Conservation (phyloP, 257 asterid species). For the Ballota nigra region DNA sequence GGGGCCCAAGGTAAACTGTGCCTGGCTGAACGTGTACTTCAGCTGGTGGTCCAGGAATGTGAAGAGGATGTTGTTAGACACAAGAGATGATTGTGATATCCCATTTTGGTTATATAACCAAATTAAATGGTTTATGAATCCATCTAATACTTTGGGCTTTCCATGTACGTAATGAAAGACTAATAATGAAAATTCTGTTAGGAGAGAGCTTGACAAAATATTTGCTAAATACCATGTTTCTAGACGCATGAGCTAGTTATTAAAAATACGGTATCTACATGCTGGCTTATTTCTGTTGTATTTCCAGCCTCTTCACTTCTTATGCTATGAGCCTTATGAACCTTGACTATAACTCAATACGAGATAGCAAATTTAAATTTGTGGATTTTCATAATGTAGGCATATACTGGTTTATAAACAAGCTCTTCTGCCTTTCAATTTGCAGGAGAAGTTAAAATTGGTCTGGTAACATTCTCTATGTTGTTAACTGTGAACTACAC, state of each 20-base stretch:
- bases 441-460: constrained; percentile 65
- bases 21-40: neutral
- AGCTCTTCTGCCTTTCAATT: constrained; percentile 23
- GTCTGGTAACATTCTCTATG: constrained; percentile 65
- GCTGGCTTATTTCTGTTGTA: constrained; percentile 13
- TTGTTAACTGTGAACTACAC: constrained; percentile 54
- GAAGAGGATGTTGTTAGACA: neutral
- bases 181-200: neutral
- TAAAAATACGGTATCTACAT: neutral
- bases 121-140: neutral
- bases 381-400: neutral
- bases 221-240: neutral
- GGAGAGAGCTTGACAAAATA: constrained; percentile 8
- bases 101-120: neutral
- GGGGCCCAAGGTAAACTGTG: neutral
- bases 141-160: neutral
- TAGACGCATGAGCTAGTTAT: neutral
- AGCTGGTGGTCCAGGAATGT: neutral
- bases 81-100: neutral
- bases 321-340: neutral
- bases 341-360: neutral
- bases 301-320: constrained; percentile 8
- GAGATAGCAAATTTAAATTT: neutral
- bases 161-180: neutral
- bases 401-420: constrained; percentile 12